Percentiles rank a stretch among this genome's conserved stretches.
phyloP scores from a whole-genome alignment of 116 monocot genomes.

The Papilionanthe hybrid region DNA sequence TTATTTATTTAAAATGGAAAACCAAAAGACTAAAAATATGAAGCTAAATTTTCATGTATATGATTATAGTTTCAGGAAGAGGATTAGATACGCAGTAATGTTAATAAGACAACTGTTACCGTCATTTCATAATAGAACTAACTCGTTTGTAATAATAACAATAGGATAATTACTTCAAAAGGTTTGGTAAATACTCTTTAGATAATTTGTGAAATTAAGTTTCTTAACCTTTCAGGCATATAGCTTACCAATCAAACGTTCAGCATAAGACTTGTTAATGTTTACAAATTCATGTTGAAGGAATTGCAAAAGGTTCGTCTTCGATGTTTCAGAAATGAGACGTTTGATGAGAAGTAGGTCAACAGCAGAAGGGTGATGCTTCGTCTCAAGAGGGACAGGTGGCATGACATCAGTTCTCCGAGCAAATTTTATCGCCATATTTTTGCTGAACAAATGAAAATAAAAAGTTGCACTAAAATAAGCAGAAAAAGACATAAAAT shows the following conservation, averaged over 20 bases:
- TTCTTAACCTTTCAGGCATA: neutral
- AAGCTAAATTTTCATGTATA: neutral
- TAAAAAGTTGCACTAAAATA: slow-evolving; percentile 11
- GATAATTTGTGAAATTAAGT: neutral
- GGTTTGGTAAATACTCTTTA: neutral
- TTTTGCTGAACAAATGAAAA: slow-evolving; percentile 55
- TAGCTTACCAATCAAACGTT: slow-evolving; percentile 82
- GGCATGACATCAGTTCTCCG: slow-evolving; percentile 97
- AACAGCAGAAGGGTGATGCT: slow-evolving; percentile 98
- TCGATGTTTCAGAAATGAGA: slow-evolving; percentile 83
- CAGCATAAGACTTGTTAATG: slow-evolving; percentile 83
- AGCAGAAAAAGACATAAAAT: slow-evolving; percentile 1
- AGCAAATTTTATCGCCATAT: slow-evolving; percentile 70
- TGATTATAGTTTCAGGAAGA: neutral
- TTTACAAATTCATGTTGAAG: slow-evolving; percentile 99
- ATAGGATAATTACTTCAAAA: neutral
- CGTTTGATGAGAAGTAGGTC: slow-evolving; percentile 96
- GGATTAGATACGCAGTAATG: neutral
- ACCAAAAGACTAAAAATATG: neutral
- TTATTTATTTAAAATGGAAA: neutral
- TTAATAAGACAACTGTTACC: neutral
- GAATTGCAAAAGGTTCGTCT: slow-evolving; percentile 84
- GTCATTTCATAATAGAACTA: neutral
- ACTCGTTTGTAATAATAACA: neutral
- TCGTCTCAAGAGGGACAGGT: slow-evolving; percentile 90